Evolutionary conservation across 352 stramenopile genomes (phyloP).

Genomic region (Pseudoperonospora humuli): DNA sequence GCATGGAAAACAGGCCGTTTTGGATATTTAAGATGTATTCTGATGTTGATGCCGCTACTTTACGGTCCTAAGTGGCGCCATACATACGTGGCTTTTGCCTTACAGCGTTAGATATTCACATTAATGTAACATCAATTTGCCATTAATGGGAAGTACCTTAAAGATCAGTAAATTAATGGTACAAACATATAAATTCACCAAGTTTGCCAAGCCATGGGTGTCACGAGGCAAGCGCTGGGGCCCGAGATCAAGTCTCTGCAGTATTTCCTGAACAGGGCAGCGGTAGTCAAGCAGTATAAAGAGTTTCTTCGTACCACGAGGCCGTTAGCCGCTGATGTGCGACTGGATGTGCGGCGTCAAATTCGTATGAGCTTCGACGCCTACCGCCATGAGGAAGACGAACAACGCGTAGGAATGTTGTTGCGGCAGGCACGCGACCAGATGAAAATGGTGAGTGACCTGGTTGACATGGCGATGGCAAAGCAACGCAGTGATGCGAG

Average conservation of each 20-base stretch:
- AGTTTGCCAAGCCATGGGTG: slow-evolving; percentile 5
- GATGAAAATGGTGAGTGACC: slow-evolving; percentile 58
- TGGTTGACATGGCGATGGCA: slow-evolving; percentile 57
- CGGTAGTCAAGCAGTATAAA: slow-evolving; percentile 52
- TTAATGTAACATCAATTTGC: no score
- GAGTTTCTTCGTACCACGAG: slow-evolving; percentile 55
- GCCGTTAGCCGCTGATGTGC: slow-evolving; percentile 34
- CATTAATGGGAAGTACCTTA: no score
- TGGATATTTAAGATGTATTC: no score
- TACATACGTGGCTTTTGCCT: no score
- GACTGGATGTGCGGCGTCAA: slow-evolving; percentile 48
- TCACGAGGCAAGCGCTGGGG: slow-evolving; percentile 18
- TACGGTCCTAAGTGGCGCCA: no score
- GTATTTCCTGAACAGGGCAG: slow-evolving; percentile 66
- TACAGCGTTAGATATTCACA: no score
- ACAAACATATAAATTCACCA: neutral
- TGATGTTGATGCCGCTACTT: no score
- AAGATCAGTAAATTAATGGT: no score
- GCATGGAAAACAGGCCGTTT: no score
- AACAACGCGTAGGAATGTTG: slow-evolving; percentile 36
- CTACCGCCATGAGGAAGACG: slow-evolving; percentile 41
- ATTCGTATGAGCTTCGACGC: slow-evolving; percentile 53
- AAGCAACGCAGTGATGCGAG: slow-evolving; percentile 25
- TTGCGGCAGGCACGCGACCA: slow-evolving; percentile 52
- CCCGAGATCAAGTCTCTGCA: slow-evolving; percentile 56